phyloP scores from a whole-genome alignment of 2,329 filamentous ascomycete genomes.

The Diplodia mutila region DNA sequence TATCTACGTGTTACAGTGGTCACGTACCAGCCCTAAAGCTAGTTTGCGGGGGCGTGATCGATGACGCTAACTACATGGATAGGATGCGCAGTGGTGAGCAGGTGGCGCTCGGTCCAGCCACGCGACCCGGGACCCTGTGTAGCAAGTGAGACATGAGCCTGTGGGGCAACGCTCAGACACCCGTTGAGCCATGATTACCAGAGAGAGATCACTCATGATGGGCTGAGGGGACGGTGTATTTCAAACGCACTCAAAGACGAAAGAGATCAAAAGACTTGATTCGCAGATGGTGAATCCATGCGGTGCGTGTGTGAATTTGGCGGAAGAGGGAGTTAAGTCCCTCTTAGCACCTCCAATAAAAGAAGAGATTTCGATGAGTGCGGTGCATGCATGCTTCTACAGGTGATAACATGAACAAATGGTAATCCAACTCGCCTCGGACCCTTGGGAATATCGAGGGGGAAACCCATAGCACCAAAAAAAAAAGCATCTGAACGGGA shows the following conservation, averaged over 20 bases:
- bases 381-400: not conserved
- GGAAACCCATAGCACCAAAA: not conserved
- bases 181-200: not conserved
- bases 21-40: not conserved
- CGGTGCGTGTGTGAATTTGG: not conserved
- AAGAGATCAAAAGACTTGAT: not conserved
- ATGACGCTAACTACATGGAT: not conserved
- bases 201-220: not conserved
- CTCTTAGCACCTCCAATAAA: not conserved
- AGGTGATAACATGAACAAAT: not conserved
- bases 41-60: not conserved
- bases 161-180: not conserved
- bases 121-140: not conserved
- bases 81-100: not conserved
- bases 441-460: no score
- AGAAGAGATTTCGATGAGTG: not conserved
- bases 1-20: no score
- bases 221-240: no score
- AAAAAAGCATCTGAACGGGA: not conserved
- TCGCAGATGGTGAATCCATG: not conserved
- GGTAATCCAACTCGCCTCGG: not conserved
- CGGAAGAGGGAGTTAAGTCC: no score
- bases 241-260: not conserved
- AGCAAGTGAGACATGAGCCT: not conserved
- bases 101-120: not conserved